A percentile compares a stretch with the other conserved stretches of the same genome.
Evolutionary conservation across 139 green algal genomes (phyloP).

Genomic region (Coelastrella sp.): DNA sequence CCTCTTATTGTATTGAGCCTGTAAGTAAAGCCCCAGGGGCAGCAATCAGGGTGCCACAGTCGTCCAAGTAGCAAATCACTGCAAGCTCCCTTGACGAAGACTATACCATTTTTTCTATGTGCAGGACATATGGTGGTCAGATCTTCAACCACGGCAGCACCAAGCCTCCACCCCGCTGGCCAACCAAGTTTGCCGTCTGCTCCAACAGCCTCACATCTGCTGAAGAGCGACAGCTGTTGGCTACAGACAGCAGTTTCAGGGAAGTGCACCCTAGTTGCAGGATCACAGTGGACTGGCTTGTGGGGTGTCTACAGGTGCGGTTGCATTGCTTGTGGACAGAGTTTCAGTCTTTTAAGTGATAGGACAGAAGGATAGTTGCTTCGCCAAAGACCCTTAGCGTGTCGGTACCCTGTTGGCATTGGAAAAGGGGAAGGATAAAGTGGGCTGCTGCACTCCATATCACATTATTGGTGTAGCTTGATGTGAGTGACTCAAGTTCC

Average conservation of each 20-base stretch:
- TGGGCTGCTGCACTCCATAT: not conserved
- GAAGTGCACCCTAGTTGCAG: conserved; percentile 17
- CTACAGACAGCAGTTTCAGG: not conserved
- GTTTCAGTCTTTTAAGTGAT: not conserved
- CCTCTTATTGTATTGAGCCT: no score
- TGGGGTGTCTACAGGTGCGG: not conserved
- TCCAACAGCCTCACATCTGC: conserved; percentile 8
- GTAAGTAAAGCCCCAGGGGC: no score
- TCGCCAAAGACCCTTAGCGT: not conserved
- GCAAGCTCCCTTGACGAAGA: no score
- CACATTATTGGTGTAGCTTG: not conserved
- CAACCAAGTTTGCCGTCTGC: conserved; percentile 47
- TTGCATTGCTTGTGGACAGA: not conserved
- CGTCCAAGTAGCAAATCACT: no score
- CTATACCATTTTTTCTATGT: no score
- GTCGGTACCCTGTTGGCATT: not conserved
- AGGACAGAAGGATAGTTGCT: not conserved
- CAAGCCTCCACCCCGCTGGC: not conserved
- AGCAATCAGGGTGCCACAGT: no score
- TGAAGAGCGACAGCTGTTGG: not conserved
- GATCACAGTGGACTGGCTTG: conserved; percentile 20
- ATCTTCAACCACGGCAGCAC: conserved; percentile 38
- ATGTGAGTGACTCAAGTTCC: not conserved
- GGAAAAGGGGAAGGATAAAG: not conserved
- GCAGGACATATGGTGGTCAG: conserved; percentile 9